Conservation (phyloP, 306 rosid genomes). For the Hippophae rhamnoides region DNA sequence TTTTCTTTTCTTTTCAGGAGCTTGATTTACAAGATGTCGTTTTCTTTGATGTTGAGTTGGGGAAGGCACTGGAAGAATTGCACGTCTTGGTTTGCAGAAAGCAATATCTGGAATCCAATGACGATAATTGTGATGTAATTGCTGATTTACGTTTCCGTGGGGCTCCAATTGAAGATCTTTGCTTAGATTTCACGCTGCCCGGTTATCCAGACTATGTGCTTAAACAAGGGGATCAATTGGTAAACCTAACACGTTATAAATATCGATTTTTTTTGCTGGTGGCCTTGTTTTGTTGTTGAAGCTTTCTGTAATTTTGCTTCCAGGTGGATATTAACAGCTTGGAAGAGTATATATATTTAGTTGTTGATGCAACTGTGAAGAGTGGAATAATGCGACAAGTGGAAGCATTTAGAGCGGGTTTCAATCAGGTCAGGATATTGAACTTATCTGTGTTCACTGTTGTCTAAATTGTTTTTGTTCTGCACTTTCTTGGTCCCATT, state of each 20-base stretch:
- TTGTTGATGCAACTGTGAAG: conserved; percentile 84
- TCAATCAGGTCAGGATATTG: conserved; percentile 64
- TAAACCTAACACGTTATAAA: conserved; percentile 22
- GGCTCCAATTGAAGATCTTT: conserved; percentile 72
- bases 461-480: too few species aligned
- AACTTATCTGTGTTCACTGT: background rate
- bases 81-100: conserved; percentile 72
- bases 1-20: conserved; percentile 42
- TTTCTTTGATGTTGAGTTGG: conserved; percentile 74
- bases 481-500: too few species aligned
- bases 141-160: conserved; percentile 51
- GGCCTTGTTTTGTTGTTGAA: background rate
- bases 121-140: conserved; percentile 26
- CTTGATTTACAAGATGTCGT: conserved; percentile 94
- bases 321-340: conserved; percentile 87
- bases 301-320: conserved; percentile 5
- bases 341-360: conserved; percentile 77
- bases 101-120: conserved; percentile 44
- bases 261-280: background rate
- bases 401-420: conserved; percentile 91
- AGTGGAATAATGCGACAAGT: conserved; percentile 71
- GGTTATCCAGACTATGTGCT: conserved; percentile 78
- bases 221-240: conserved; percentile 79
- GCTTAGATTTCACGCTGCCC: conserved; percentile 81
- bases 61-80: conserved; percentile 82